Conservation (phyloP, 2,329 filamentous ascomycete species). For the Diaporthe citrichinensis region DNA sequence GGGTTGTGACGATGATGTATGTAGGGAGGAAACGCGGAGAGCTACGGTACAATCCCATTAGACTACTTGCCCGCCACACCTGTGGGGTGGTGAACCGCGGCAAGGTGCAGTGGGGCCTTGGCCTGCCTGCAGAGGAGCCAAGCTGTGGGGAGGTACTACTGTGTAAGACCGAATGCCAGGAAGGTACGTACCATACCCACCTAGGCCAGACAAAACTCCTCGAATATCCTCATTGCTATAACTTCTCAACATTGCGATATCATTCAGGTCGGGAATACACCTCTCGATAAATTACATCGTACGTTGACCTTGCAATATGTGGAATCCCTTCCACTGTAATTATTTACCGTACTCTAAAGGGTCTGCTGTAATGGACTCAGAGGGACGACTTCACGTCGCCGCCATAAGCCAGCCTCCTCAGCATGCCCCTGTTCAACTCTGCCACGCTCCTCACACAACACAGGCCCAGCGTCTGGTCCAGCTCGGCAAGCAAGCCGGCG, state of each 20-base stretch:
- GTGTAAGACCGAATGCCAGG: not conserved
- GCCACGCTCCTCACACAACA: conserved; percentile 62
- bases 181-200: not conserved
- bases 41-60: not conserved
- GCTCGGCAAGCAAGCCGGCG: conserved; percentile 64
- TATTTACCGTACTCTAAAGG: not conserved
- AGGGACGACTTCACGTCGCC: conserved; percentile 47
- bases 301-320: not conserved
- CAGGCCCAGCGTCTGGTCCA: conserved; percentile 69
- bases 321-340: not conserved
- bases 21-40: not conserved
- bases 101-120: conserved; percentile 5
- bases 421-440: conserved; percentile 52
- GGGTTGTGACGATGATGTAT: conserved; percentile 7
- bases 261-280: not conserved
- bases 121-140: conserved; percentile 5
- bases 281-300: not conserved
- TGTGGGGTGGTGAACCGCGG: not conserved
- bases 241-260: too few species aligned
- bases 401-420: conserved; percentile 52
- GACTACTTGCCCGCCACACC: not conserved
- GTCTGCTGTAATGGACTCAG: conserved; percentile 18
- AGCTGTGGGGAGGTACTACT: not conserved
- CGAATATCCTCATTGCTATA: not conserved
- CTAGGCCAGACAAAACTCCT: not conserved